A percentile compares a stretch with the other conserved stretches of the same genome.
Evolutionary conservation across 257 asterid species (phyloP).

Genomic region (Buddleja alternifolia): DNA sequence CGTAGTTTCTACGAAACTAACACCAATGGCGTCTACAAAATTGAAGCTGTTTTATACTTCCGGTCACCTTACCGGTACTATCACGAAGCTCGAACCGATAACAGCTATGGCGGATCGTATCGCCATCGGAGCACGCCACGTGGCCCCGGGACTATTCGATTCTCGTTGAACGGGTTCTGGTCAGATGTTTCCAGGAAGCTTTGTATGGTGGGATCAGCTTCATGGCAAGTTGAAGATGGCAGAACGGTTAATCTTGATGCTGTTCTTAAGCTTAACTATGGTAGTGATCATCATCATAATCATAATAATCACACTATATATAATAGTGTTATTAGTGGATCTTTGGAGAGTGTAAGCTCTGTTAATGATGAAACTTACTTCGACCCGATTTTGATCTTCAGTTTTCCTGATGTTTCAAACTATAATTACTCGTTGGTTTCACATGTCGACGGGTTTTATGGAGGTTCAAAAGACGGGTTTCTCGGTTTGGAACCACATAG

Average conservation of each 20-base stretch:
- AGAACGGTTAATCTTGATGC: conserved; percentile 36
- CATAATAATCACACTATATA: conserved; percentile 37
- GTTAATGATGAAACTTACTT: conserved; percentile 38
- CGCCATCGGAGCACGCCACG: background rate
- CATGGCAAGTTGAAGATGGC: conserved; percentile 31
- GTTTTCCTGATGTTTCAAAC: conserved; percentile 32
- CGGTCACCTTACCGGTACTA: conserved; percentile 12
- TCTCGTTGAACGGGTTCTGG: conserved; percentile 56
- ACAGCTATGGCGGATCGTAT: conserved; percentile 33
- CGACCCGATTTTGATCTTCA: conserved; percentile 48
- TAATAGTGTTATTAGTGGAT: conserved; percentile 49
- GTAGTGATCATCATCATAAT: no score
- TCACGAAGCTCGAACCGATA: background rate
- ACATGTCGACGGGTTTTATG: no score
- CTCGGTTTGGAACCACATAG: no score
- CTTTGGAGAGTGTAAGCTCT: conserved; percentile 40
- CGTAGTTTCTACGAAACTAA: conserved; percentile 37
- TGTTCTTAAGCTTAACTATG: conserved; percentile 50
- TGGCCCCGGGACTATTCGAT: conserved; percentile 22
- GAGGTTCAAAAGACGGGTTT: no score
- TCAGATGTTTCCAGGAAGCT: conserved; percentile 56
- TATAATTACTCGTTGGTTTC: conserved; percentile 49
- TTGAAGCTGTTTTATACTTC: conserved; percentile 43
- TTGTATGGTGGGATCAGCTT: conserved; percentile 60
- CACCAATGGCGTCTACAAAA: conserved; percentile 36